A percentile compares a stretch with the other conserved stretches of the same genome.
These are phyloP conservation scores for Populus pruinosa DNA, from an alignment of 345 rosid species.

Conservation along the genomic window DNA sequence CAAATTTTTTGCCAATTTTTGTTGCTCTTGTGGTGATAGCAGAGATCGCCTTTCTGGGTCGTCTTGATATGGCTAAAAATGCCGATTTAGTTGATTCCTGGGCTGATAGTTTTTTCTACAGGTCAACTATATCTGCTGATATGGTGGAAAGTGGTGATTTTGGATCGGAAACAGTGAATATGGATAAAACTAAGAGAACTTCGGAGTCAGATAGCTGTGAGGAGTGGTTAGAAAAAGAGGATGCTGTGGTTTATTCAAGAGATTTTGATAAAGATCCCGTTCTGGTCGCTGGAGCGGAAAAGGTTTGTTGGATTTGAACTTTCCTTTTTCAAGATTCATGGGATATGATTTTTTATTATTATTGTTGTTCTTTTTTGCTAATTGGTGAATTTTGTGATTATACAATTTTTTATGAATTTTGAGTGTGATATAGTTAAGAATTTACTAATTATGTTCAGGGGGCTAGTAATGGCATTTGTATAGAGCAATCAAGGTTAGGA, in stretches of 20 bases:
- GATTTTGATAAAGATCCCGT: slow-evolving; percentile 74
- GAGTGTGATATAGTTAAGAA: too few species aligned
- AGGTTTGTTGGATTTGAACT: slow-evolving; percentile 22
- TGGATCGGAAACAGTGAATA: not conserved
- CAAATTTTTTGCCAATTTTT: slow-evolving; percentile 57
- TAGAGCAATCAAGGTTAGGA: not conserved
- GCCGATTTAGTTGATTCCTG: slow-evolving; percentile 61
- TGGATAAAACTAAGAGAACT: slow-evolving; percentile 10
- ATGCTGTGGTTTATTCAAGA: slow-evolving; percentile 58
- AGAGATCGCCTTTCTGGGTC: slow-evolving; percentile 80
- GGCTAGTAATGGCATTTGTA: too few species aligned
- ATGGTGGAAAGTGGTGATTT: slow-evolving; percentile 7
- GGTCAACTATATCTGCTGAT: slow-evolving; percentile 16
- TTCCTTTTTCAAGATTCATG: not conserved
- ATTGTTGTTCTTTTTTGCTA: not conserved
- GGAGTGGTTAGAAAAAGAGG: slow-evolving; percentile 75
- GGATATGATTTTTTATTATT: not conserved
- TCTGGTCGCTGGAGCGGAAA: slow-evolving; percentile 49
- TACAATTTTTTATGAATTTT: not conserved
- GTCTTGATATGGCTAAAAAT: slow-evolving; percentile 65
- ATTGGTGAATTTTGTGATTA: not conserved
- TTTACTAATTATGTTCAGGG: too few species aligned
- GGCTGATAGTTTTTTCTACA: slow-evolving; percentile 53
- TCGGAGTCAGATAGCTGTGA: slow-evolving; percentile 49
- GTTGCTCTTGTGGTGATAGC: slow-evolving; percentile 65